These are phyloP conservation scores for Nakazawaea ambrosiae DNA, from an alignment of 805 yeast genomes.

Conservation along the genomic window DNA sequence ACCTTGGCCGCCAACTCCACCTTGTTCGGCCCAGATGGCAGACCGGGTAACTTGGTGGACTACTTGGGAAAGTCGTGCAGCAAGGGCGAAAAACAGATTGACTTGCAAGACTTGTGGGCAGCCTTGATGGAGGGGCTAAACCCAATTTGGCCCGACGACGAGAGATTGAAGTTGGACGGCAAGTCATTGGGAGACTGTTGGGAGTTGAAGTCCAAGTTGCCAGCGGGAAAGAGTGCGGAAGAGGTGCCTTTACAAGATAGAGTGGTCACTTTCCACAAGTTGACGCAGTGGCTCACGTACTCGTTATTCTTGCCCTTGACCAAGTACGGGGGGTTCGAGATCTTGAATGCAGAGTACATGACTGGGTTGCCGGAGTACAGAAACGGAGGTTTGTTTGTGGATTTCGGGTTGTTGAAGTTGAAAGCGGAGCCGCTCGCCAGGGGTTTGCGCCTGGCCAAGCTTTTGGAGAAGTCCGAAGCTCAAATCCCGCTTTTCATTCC, in stretches of 20 bases:
- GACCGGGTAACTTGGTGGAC: constrained; percentile 46
- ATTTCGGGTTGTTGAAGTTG: constrained; percentile 41
- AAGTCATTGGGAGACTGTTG: constrained; percentile 58
- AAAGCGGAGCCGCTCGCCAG: constrained; percentile 31
- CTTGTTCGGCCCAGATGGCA: constrained; percentile 30
- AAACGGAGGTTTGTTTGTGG: constrained; percentile 59
- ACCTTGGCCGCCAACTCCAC: constrained; percentile 32
- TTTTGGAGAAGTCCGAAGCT: constrained; percentile 19
- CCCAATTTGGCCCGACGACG: constrained; percentile 55
- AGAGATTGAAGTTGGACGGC: constrained; percentile 44
- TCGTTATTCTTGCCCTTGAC: constrained; percentile 49
- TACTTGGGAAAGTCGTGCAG: constrained; percentile 27
- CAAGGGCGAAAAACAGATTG: constrained; percentile 22
- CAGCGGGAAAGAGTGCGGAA: constrained; percentile 13
- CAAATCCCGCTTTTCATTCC: constrained; percentile 45
- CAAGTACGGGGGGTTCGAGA: constrained; percentile 34
- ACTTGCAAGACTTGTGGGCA: constrained; percentile 44
- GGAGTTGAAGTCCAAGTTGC: constrained; percentile 31
- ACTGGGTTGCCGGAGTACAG: constrained; percentile 58
- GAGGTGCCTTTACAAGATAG: constrained; percentile 27
- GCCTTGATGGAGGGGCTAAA: constrained; percentile 48
- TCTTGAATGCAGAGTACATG: constrained; percentile 32
- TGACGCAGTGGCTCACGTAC: constrained; percentile 63
- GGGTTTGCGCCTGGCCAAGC: constrained; percentile 31
- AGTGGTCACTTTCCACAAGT: constrained; percentile 56